Evolutionary conservation across 2,329 filamentous ascomycete genomes (phyloP), one percentile per base, ranked within the genome.

Genomic region (Colletotrichum sp.): DNA sequence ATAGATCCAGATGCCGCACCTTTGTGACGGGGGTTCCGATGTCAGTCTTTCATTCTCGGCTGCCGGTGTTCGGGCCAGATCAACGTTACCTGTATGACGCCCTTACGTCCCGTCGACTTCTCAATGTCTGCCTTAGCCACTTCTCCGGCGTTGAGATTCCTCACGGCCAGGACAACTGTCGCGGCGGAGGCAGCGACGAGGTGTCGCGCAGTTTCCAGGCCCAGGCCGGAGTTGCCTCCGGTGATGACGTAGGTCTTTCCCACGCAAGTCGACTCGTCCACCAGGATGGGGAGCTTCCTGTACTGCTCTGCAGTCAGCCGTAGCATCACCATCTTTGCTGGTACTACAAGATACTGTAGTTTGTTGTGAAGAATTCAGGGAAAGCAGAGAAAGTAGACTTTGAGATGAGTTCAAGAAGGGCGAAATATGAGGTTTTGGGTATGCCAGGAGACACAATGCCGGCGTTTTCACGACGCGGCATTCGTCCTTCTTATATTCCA

Each of bases 211-310:
- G 82, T 80, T 77, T 86, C 84, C 5, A 82, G 77, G n/a, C 84
- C 84, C 3, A 86, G 71, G 18, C 85, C 83, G 15, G 76, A 80
- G 73, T 85, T 85, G 52, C 82, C 79, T 18, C 84, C 85, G 6
- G 83, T 84, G 49, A 85, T 77, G 60, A 85, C 79, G 64, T 83
- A 75, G 6, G 79, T 79, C 65, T 66, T 55, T 16, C 69, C 64
- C 34, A 24, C 57, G 55, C 55, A 63, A 13, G 65, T 69, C 52
- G 64, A 65, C 44, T 62, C 32, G 28, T 71, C 57, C 55, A 69
- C 55, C 62, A 69, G 34, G 55, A 76, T 72, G 63, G 73, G 73
- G 26, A 76, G 69, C 18, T 72, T 64, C 70, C 52, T 68, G 34
- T 63, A 60, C 59, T 74, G 71, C 39, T 71, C 69, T 30, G 69